Conservation (phyloP, 306 rosid species). For the Ormosia semicastrata region DNA sequence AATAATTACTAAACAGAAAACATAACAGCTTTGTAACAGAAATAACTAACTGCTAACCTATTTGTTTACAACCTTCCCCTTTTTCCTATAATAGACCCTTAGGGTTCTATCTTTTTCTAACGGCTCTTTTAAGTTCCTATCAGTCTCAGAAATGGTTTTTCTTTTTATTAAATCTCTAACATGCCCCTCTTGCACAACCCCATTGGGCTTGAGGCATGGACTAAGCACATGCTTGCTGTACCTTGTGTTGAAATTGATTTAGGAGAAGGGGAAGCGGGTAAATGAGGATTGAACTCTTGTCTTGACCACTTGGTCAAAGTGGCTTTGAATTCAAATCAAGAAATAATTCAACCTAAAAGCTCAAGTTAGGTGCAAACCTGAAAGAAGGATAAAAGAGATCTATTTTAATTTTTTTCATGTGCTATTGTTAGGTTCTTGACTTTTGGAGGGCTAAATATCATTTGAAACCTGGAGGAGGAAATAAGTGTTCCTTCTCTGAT, state of each 20-base stretch:
- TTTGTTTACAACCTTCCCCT: too few relatives aligned
- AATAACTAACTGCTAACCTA: too few relatives aligned
- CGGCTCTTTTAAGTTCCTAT: too few relatives aligned
- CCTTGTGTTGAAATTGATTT: background rate
- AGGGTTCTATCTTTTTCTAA: too few relatives aligned
- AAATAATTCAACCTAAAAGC: background rate
- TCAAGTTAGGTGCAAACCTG: background rate
- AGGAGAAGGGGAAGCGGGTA: background rate
- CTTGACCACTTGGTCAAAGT: background rate
- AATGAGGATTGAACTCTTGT: background rate
- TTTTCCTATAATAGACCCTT: too few relatives aligned
- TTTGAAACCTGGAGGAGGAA: background rate
- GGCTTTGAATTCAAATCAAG: background rate
- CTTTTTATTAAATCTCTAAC: background rate
- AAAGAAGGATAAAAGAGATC: background rate
- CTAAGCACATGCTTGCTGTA: background rate
- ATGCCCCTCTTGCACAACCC: background rate
- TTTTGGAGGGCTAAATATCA: background rate
- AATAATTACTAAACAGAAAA: too few relatives aligned
- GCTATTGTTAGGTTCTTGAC: conserved; percentile 11
- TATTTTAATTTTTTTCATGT: background rate
- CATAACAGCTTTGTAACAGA: too few relatives aligned
- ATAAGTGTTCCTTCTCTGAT: background rate
- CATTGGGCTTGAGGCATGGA: conserved; percentile 11
- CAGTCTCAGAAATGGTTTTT: background rate